Evolutionary conservation across 225 moss, liverwort and hornwort species (phyloP), one percentile per base, ranked within the genome.

Genomic region (Bryum argenteum): DNA sequence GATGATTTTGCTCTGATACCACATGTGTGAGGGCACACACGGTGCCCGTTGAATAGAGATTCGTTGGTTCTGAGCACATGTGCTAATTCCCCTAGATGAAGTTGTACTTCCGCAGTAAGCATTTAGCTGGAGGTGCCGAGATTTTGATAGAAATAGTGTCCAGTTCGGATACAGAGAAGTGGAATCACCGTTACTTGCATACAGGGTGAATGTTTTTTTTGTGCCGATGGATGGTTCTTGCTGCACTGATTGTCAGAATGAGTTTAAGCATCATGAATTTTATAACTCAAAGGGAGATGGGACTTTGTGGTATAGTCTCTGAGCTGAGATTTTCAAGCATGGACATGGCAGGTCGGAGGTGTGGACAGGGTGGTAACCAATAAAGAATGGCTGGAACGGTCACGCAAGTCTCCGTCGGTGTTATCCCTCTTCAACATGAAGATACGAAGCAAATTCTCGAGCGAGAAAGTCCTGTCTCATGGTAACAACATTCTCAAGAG

Each of bases 391-490:
- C 55, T 42, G 45, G 52, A 60, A 81, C 57, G 40, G 60, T 1
- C 61, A 5, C 75, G 58, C 24, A 72, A 70, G 69, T 20, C 75
- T 40, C 76, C 86, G 60, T 84, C 90, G 57, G 92, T 84, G 24
- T 77, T 93, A 19, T 93, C 96, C 53, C 80, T 90, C 4, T 93
- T 93, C 70, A 93, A 87, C 61, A 73, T 87, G 88, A 84, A 86
- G 63, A 44, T 80, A 13, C 84, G 67, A 33, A 88, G 80, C 81
- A 83, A 84, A 64, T 84, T 89, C 42, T 81, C 79, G 80, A 93
- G 65, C 62, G 91, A 90, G 65, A 82, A 62, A 43, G 77, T 96
- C 24, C 37, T 93, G 56, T 85, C 89, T 45, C 88, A 83, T 70
- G 89, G 91, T 91, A 80, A 80, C 10, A 47, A 47, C 69, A 56